Evolutionary conservation across 352 stramenopile genomes (phyloP).

Genomic region (Nothophytophthora sp.): DNA sequence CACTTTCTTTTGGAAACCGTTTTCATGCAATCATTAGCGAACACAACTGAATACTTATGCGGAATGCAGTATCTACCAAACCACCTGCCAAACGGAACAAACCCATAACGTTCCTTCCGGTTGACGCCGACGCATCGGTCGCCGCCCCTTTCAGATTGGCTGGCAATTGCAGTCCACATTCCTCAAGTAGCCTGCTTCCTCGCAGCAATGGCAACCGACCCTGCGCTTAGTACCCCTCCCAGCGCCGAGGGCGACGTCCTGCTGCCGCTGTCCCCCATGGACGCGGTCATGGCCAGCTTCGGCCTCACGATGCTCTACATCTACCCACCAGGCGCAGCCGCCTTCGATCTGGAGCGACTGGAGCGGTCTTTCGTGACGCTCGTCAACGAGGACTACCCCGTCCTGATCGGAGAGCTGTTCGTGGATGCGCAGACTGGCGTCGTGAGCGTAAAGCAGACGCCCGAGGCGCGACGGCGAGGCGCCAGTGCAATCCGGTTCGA

Average conservation of each 20-base stretch:
- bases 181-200: too few relatives aligned
- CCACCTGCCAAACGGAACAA: too few relatives aligned
- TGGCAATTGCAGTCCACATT: too few relatives aligned
- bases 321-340: constrained; percentile 16
- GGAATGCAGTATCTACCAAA: too few relatives aligned
- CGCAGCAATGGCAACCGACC: background rate
- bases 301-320: constrained; percentile 50
- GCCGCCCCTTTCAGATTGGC: too few relatives aligned
- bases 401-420: constrained; percentile 33
- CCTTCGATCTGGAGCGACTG: constrained; percentile 38
- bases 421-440: constrained; percentile 24
- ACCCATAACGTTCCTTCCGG: too few relatives aligned
- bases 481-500: constrained; percentile 35
- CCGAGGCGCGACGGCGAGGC: constrained; percentile 2
- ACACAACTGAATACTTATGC: too few relatives aligned
- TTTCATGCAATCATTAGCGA: too few relatives aligned
- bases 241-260: background rate
- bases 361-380: constrained; percentile 27
- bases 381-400: constrained; percentile 42
- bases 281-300: constrained; percentile 47
- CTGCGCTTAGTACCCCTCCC: too few relatives aligned
- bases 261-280: constrained; percentile 41
- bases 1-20: too few relatives aligned
- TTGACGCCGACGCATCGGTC: too few relatives aligned
- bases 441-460: constrained; percentile 31